Base-by-base conservation (phyloP, 441 rosid genomes). In the Manihot esculenta region DNA sequence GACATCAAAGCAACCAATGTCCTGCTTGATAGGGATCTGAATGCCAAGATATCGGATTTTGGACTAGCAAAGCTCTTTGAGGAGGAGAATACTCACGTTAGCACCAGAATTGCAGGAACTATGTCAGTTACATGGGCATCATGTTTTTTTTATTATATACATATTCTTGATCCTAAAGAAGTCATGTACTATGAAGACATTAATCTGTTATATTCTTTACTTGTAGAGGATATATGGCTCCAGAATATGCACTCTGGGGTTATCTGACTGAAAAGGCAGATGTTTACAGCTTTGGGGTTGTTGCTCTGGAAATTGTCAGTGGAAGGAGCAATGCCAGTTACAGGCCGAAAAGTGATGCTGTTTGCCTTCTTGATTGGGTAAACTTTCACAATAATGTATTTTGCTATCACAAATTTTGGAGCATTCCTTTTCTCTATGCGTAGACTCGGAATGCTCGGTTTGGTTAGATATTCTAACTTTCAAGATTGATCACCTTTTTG, bases 311-410 rank as follows among this genome's bases (percentile, higher is more conserved):
- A 51, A 51, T 51, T 9, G 56, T 20, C 24, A 51, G 56, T 51
- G 56, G 56, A 51, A 51, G 18, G 24, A n/a, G 56, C 56, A 51
- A 51, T 20, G 56, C 24, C 2, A 51, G 56, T 51, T 20, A 51
- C 10, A 51, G 56, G 56, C 26, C 56, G 5, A 20, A 51, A 51
- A 20, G 20, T 10, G 24, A 3, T 3, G 33, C 17, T 6, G 9
- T 60, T 60, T 60, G 64, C 18, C 64, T 60, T 60, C 44, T 60
- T 30, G 64, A 60, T 7, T 33, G n/a, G 64, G 64, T 60, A 60
- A 60, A 60, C 56, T 20, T 44, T 5, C 47, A 42, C 14, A 13
- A 44, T 13, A 44, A 13, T 44, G 12, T 44, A 10, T 11, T 10
- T 11, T 13, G 15, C 48, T 44, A 11, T 44, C 14, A 42, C 12